Evolutionary conservation across 805 yeast species (phyloP), one percentile per base, ranked within the genome.

Genomic region (Spathaspora boniae): DNA sequence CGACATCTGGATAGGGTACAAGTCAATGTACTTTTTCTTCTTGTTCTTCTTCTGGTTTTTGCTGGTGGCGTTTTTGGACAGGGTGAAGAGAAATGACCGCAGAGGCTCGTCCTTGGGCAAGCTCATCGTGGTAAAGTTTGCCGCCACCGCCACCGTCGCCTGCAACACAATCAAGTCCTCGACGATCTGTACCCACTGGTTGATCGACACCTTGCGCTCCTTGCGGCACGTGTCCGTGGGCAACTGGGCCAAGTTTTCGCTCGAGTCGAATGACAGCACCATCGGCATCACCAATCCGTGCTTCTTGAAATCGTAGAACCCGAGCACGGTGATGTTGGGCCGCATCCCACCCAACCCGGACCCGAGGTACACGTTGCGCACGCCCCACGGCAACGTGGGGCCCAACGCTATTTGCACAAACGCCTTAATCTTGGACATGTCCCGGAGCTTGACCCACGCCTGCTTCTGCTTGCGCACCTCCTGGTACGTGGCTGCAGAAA

Each of bases 271-370:
- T 1, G 53, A 39, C 5, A 48, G 40, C 2, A 50, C 14, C 6
- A 45, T 32, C 1, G 68, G 68, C 26, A 57, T 42, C 7, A 52
- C 52, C 12, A 60, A 48, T 1, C 70, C 69, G 39, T 62, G 69
- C 36, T 64, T 65, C 16, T 54, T 59, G 41, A 82, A 66, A 52
- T 91, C 95, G 47, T 82, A 86, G 51, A 88, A 88, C 0, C 98
- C 98, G 21, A 93, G 42, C 0, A 93, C 94, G 0, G 96, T 86
- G 34, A 93, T 89, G 53, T 93, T 93, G 2, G 98, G 98, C 50
- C 78, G 82, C 98, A 93, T 93, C 9, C 96, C 97, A 6, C 99
- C 99, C n/a, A 93, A 66, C 0, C 99, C 99, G 3, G 95, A 84
- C 0, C 97, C 97, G 41, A 91, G 58, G 40, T 77, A 88, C 7